phyloP scores from a whole-genome alignment of 495 filamentous ascomycete genomes.

The Xylaria curta region DNA sequence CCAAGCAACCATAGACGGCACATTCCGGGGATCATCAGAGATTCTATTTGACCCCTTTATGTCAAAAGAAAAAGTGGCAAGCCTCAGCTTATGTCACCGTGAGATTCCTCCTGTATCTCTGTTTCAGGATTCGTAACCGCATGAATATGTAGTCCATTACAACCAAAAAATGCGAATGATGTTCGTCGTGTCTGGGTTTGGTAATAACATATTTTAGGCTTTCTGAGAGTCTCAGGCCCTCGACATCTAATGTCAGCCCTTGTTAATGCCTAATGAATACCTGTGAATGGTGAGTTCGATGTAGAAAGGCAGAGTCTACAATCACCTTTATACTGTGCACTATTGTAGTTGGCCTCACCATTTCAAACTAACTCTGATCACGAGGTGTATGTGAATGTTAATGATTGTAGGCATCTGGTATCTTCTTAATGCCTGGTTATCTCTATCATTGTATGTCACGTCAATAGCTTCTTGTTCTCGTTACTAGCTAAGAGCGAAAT shows the following conservation, averaged over 20 bases:
- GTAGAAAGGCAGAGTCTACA: neutral
- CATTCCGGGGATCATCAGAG: neutral
- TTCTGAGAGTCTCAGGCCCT: neutral
- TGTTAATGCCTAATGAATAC: neutral
- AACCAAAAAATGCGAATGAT: neutral
- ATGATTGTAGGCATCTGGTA: neutral
- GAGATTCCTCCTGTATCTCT: neutral
- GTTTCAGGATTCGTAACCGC: neutral
- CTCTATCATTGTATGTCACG: neutral
- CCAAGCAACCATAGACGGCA: slow-evolving; percentile 4
- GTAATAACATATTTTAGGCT: neutral
- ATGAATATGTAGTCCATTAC: neutral
- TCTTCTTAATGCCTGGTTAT: neutral
- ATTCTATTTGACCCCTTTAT: neutral
- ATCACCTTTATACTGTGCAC: too few relatives aligned
- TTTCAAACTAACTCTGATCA: neutral
- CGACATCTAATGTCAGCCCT: neutral
- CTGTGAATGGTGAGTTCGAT: neutral
- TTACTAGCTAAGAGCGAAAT: neutral
- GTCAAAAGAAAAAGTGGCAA: neutral
- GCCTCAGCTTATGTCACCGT: neutral
- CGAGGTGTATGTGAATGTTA: neutral
- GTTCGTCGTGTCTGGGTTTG: neutral
- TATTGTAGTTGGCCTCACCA: neutral
- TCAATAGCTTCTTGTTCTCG: neutral